Base-by-base conservation (phyloP, 805 yeast species). In the Helenozyma baotianmanensis region DNA sequence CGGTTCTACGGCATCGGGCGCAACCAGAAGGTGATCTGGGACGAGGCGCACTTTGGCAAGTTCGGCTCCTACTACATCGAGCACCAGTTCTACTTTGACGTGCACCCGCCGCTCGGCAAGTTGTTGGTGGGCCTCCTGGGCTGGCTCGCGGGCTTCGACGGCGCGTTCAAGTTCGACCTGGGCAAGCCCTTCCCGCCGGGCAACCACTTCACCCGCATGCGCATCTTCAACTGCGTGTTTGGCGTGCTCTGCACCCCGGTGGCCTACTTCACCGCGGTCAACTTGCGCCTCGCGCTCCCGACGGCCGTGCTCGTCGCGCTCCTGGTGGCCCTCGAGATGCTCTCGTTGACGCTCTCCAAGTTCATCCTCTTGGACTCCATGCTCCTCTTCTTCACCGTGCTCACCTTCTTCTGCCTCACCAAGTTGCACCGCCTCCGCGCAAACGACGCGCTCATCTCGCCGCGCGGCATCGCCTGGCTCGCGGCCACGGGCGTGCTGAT, bases 1-100 rank as follows among this genome's bases (percentile, higher is more conserved):
- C 70, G 92, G 48, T 66, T 80, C 40, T 71, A 78, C 48, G 68
- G 72, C 30, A 78, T 84, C 31, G 78, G 74, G 14, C 58, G 61
- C 21, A 70, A 86, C 40, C 68, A 74, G 36, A 69, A 73, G 35
- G 97, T 92, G 19, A 92, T 92, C 15, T 89, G 97, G 97, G 97
- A 88, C 62, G 97, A 88, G 57, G 97, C 96, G 25, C 96, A 89
- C 65, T 90, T 90, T 59, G 98, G 97, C 32, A 92, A 90, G 58
- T 90, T 90, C 57, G 97, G 97, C 21, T 81, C 96, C 9, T 82
- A 86, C 57, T 90, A 90, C 60, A 68, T 90, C 42, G 80, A 67
- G 45, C 92, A 86, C 47, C 95, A 86, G 51, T 87, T 84, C 56
- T 90, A 89, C 59, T 94, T 86, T 56, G 98, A 90, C 60, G 96